Evolutionary conservation across 768 basidiomycete genomes (phyloP), one percentile per base, ranked within the genome.

Genomic region (Suillus americanus): DNA sequence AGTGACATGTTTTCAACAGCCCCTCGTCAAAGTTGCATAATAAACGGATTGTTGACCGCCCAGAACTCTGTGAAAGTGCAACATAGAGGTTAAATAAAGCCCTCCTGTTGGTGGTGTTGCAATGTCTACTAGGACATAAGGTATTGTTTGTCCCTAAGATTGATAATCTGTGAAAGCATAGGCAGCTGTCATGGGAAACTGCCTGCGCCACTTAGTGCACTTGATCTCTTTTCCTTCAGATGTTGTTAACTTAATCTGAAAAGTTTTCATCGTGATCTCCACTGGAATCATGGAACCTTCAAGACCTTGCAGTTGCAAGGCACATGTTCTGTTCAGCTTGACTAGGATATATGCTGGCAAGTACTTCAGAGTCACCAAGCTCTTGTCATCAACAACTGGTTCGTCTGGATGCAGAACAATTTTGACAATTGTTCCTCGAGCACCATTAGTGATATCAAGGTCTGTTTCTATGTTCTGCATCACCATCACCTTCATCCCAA

Each of bases 161-260:
- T 73, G 56, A 64, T 81, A 82, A 64, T 82, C 78, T 0, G 80
- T 82, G 68, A 82, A 82, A 0, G 77, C 77, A 64, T 81, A 82
- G 6, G 79, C 79, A 0, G 73, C 66, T 6, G 79, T 80, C 4
- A 81, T 68, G 2, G 78, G 72, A 43, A 71, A 75, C 64, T 82
- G 77, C 0, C 46, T 25, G 2, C 73, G 43, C 2, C 12, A 6
- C 13, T 56, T 8, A 0, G 62, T 54, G 8, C 10, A 51, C 37
- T 59, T 53, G 7, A 33, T 66, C 1, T 74, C 68, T 72, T 48
- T 63, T 20, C 35, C 56, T 25, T 51, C 23, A 0, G 16, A 5
- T 16, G 13, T 38, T 25, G 41, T 38, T n/a, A 23, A 41, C n/a
- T 70, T 30, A 40, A 40, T 61, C 5, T 25, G 46, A 75, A 65